Evolutionary conservation across 139 green algal species (phyloP).

Genomic region (Ettlia oleoabundans): DNA sequence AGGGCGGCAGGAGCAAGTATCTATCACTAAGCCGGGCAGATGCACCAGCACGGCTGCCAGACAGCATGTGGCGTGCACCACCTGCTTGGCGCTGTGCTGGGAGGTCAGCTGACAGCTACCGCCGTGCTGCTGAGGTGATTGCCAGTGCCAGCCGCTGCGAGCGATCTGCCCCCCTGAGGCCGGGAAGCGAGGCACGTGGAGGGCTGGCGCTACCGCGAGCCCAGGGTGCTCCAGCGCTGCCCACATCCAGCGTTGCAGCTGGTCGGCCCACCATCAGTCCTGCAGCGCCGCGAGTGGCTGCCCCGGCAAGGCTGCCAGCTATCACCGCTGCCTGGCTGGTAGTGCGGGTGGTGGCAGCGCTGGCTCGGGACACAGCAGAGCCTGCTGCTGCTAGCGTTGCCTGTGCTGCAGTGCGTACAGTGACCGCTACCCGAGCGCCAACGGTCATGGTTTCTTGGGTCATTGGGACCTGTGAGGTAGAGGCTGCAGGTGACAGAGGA

Average conservation of each 20-base stretch:
- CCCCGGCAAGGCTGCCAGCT: slow-evolving; percentile 21
- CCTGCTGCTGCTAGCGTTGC: slow-evolving; percentile 20
- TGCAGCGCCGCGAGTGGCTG: slow-evolving; percentile 12
- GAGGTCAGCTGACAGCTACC: too few relatives aligned
- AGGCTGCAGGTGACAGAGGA: too few relatives aligned
- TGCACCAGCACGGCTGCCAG: too few relatives aligned
- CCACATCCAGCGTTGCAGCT: background rate
- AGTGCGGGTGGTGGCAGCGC: slow-evolving; percentile 6
- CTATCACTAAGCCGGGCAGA: too few relatives aligned
- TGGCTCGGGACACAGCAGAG: slow-evolving; percentile 14
- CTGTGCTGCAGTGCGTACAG: slow-evolving; percentile 27
- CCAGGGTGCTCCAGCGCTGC: background rate
- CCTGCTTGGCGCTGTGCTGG: too few relatives aligned
- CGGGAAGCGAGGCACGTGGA: slow-evolving; percentile 10
- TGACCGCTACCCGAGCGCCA: slow-evolving; percentile 25
- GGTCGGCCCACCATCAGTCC: slow-evolving; percentile 14
- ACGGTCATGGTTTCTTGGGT: slow-evolving; percentile 17
- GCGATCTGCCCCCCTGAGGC: background rate
- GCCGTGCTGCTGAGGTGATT: slow-evolving; percentile 17
- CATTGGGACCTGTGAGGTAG: background rate
- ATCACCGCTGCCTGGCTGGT: slow-evolving; percentile 16
- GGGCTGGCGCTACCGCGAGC: background rate
- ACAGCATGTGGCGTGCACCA: background rate
- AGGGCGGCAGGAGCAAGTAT: too few relatives aligned
- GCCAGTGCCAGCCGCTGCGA: slow-evolving; percentile 34